Conservation (phyloP, 305 asterid genomes). For the Fraxinus dipetala region DNA sequence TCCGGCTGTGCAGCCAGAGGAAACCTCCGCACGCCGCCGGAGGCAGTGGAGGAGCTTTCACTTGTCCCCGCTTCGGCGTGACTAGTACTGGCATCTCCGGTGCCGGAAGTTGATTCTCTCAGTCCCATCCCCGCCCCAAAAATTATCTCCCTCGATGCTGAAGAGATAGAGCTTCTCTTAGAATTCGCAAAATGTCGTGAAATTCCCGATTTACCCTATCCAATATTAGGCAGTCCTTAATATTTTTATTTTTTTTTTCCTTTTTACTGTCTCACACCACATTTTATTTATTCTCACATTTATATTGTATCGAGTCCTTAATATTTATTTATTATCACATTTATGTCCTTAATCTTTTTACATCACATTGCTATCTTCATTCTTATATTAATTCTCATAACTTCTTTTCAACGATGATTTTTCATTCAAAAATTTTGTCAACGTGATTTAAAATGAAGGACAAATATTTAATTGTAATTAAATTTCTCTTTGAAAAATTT, state of each 20-base stretch:
- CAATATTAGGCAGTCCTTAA: not conserved
- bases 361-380: not conserved
- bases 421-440: not conserved
- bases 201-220: not conserved
- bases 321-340: not conserved
- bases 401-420: not conserved
- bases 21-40: conserved; percentile 44
- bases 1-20: conserved; percentile 93
- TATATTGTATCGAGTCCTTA: not conserved
- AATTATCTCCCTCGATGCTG: not conserved
- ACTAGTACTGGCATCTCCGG: conserved; percentile 37
- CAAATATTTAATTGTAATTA: no score
- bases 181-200: conserved; percentile 1
- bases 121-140: conserved; percentile 35
- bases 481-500: no score
- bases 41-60: conserved; percentile 27
- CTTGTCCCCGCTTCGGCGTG: conserved; percentile 40
- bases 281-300: not conserved
- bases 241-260: no score
- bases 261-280: not conserved
- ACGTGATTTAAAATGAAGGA: not conserved
- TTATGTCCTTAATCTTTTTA: not conserved
- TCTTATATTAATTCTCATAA: not conserved
- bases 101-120: conserved; percentile 40
- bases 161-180: not conserved